A percentile compares a stretch with the other conserved stretches of the same genome.
Conservation (phyloP, 202 grass and related monocot genomes). For the Alloteropsis angusta region DNA sequence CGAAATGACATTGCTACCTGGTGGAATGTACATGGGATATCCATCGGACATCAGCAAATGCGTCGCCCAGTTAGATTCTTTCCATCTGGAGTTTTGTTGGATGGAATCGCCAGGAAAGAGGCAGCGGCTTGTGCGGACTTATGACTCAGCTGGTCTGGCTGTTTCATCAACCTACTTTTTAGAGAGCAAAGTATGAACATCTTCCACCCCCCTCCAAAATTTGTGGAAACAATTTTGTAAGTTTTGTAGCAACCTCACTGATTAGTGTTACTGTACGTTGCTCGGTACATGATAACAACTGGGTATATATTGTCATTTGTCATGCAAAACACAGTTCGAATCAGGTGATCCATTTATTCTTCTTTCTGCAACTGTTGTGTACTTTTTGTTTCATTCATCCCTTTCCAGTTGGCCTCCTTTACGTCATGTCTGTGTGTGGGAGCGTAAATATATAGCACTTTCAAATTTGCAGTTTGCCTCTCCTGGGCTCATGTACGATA, state of each 20-base stretch:
- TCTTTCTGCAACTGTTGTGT: too few species aligned
- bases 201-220: background rate
- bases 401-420: background rate
- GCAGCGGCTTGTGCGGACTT: conserved; percentile 72
- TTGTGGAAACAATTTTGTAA: background rate
- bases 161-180: conserved; percentile 77
- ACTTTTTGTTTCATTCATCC: background rate
- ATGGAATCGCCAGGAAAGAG: conserved; percentile 71
- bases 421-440: background rate
- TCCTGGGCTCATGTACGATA: background rate
- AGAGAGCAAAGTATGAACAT: conserved; percentile 60
- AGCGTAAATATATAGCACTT: background rate
- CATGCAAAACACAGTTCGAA: too few species aligned
- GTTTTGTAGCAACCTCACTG: background rate
- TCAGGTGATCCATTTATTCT: too few species aligned
- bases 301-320: too few species aligned
- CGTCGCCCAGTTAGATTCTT: conserved; percentile 56
- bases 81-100: conserved; percentile 94
- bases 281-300: background rate
- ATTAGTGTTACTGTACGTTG: background rate
- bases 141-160: conserved; percentile 63
- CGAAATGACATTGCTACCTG: conserved; percentile 72
- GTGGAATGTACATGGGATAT: conserved; percentile 90
- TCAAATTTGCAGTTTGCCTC: background rate
- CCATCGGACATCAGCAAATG: conserved; percentile 73